phyloP scores from a whole-genome alignment of 2,329 filamentous ascomycete genomes.

The Purpureocillium takamizusanense region DNA sequence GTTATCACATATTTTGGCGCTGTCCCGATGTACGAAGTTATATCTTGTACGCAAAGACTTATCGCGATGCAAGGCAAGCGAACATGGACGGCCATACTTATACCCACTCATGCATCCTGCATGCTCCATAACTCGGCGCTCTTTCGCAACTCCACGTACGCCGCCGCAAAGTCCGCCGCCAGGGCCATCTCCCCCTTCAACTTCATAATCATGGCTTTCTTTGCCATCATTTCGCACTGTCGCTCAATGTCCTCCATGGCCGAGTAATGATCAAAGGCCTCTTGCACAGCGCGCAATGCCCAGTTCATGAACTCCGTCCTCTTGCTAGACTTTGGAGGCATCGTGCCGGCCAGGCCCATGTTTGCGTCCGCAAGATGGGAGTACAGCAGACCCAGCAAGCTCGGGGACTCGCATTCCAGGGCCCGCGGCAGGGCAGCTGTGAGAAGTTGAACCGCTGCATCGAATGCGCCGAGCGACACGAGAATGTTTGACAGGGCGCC shows the following conservation, averaged over 20 bases:
- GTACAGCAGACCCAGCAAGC: slow-evolving; percentile 58
- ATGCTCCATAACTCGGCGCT: slow-evolving; percentile 19
- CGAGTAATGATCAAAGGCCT: slow-evolving; percentile 55
- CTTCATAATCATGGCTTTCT: slow-evolving; percentile 71
- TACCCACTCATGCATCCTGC: no score
- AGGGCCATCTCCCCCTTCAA: slow-evolving; percentile 53
- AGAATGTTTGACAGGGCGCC: slow-evolving; percentile 60
- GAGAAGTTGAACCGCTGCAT: slow-evolving; percentile 55
- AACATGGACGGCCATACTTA: no score
- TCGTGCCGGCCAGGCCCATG: slow-evolving; percentile 64
- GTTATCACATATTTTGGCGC: no score
- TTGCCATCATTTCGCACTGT: slow-evolving; percentile 71
- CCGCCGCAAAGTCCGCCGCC: slow-evolving; percentile 58
- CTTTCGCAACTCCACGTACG: slow-evolving; percentile 50
- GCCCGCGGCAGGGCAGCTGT: slow-evolving; percentile 65
- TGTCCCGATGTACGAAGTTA: no score
- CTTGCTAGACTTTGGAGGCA: slow-evolving; percentile 29
- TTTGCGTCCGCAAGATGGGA: slow-evolving; percentile 64
- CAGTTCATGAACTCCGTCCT: slow-evolving; percentile 48
- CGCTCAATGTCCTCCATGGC: slow-evolving; percentile 55
- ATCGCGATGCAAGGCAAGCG: no score
- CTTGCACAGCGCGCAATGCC: slow-evolving; percentile 52
- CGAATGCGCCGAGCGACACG: slow-evolving; percentile 61
- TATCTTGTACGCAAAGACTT: neutral
- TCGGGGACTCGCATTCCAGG: slow-evolving; percentile 59